phyloP scores from a whole-genome alignment of 129 eudicot genomes.

The Ambrosia artemisiifolia region DNA sequence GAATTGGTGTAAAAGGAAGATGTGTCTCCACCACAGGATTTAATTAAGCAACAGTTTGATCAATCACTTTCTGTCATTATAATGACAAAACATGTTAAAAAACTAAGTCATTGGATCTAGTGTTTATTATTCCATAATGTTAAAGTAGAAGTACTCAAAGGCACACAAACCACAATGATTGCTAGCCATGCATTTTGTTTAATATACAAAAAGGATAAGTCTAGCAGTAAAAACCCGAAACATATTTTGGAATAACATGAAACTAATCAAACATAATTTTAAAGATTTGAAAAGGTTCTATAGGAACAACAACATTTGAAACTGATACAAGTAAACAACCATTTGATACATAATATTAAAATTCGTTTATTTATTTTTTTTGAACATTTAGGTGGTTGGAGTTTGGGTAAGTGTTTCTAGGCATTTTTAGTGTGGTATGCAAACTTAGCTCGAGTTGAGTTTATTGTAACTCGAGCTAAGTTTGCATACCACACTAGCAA shows the following conservation, averaged over 20 bases:
- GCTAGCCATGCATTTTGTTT: conserved; percentile 22
- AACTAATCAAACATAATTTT: neutral
- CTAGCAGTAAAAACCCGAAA: conserved; percentile 1
- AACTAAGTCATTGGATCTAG: conserved; percentile 53
- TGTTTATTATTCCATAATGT: conserved; percentile 16
- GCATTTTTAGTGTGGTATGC: too few species aligned
- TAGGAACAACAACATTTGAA: neutral
- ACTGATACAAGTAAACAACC: too few species aligned
- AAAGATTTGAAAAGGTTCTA: neutral
- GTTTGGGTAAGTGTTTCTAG: too few species aligned
- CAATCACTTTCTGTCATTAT: conserved; percentile 52
- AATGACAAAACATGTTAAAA: conserved; percentile 34
- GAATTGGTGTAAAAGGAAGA: conserved; percentile 17
- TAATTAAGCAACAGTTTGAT: conserved; percentile 24
- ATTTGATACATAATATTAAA: too few species aligned
- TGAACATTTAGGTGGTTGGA: too few species aligned
- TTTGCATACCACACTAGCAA: too few species aligned
- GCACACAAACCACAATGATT: conserved; percentile 28
- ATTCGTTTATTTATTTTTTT: too few species aligned
- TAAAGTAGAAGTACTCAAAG: conserved; percentile 32
- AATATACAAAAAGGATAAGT: conserved; percentile 13
- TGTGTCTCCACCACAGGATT: conserved; percentile 31
- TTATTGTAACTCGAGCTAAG: too few species aligned
- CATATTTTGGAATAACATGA: neutral
- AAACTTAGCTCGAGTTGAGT: too few species aligned